phyloP scores from a whole-genome alignment of 2,329 filamentous ascomycete species.

The Venturia carpophila region DNA sequence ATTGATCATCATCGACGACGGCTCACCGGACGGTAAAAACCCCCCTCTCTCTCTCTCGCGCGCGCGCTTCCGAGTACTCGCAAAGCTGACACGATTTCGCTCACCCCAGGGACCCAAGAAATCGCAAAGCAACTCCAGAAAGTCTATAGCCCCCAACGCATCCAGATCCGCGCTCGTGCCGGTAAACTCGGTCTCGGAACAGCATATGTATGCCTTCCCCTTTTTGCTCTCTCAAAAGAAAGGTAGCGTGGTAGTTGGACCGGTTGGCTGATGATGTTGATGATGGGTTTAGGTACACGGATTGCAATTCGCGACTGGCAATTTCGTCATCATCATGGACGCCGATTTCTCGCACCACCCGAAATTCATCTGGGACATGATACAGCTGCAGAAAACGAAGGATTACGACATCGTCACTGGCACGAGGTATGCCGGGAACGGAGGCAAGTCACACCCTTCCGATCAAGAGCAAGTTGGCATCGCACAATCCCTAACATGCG shows the following conservation, averaged over 20 bases:
- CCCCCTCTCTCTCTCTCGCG: background rate
- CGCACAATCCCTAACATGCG: constrained; percentile 62
- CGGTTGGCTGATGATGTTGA: too few species aligned
- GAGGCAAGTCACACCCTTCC: constrained; percentile 59
- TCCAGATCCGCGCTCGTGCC: constrained; percentile 77
- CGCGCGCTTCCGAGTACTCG: background rate
- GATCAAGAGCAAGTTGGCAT: constrained; percentile 53
- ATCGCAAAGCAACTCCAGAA: constrained; percentile 85
- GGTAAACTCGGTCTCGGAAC: constrained; percentile 97
- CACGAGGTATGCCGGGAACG: constrained; percentile 80
- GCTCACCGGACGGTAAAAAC: constrained; percentile 70
- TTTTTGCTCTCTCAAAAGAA: too few species aligned
- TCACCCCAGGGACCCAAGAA: constrained; percentile 55
- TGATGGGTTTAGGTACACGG: constrained; percentile 51
- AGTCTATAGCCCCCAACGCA: constrained; percentile 66
- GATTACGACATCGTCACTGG: constrained; percentile 96
- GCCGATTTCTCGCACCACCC: constrained; percentile 98
- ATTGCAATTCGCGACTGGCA: constrained; percentile 78
- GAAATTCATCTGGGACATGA: constrained; percentile 96
- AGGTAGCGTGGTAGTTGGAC: too few species aligned
- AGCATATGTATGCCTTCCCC: constrained; percentile 59
- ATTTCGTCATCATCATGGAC: constrained; percentile 99
- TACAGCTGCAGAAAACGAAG: constrained; percentile 68
- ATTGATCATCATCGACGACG: constrained; percentile 96
- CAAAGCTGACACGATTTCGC: background rate